Conservation (phyloP, 345 rosid species). For the Litchi chinensis region DNA sequence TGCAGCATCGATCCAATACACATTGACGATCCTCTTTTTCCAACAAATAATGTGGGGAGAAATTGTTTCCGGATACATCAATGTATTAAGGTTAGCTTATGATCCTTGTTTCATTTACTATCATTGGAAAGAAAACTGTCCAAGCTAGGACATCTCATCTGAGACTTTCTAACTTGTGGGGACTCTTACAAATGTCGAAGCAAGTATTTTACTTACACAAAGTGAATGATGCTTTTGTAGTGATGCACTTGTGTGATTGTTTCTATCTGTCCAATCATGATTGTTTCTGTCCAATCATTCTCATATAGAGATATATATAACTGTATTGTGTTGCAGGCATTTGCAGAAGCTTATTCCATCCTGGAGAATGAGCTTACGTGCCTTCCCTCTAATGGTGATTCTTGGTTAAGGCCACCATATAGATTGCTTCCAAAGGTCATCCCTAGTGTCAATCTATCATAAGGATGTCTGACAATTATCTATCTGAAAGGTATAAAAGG, state of each 20-base stretch:
- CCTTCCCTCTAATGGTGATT: conserved; percentile 47
- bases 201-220: background rate
- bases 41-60: conserved; percentile 93
- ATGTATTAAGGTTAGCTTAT: conserved; percentile 76
- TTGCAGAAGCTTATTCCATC: conserved; percentile 86
- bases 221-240: background rate
- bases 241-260: background rate
- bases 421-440: conserved; percentile 75
- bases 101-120: conserved; percentile 13
- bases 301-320: conserved; percentile 10
- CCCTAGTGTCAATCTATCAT: conserved; percentile 55
- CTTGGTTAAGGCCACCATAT: conserved; percentile 42
- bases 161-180: background rate
- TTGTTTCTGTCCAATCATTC: conserved; percentile 13
- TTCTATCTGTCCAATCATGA: conserved; percentile 11
- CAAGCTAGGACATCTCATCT: background rate
- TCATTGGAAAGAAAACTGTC: conserved; percentile 14
- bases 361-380: conserved; percentile 74
- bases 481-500: conserved; percentile 18
- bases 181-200: background rate
- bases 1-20: conserved; percentile 93
- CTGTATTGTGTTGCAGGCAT: conserved; percentile 65
- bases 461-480: conserved; percentile 12
- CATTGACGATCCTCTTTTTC: conserved; percentile 94
- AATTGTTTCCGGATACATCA: conserved; percentile 98